A percentile compares a stretch with the other conserved stretches of the same genome.
Evolutionary conservation across 768 basidiomycete species (phyloP).

Genomic region (Piloderma croceum): DNA sequence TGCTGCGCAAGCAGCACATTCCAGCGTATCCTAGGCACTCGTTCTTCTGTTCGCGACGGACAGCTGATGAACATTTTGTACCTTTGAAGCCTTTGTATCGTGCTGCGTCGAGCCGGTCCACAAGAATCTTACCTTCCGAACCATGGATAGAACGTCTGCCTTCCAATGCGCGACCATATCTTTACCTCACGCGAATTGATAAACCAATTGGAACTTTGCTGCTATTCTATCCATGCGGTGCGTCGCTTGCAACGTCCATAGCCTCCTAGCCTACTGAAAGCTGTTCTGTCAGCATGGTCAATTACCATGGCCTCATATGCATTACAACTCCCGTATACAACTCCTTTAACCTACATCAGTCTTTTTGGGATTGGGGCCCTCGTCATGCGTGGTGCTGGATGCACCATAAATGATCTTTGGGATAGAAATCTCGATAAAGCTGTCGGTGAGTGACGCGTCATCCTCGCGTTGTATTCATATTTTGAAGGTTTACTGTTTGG

Average conservation of each 20-base stretch:
- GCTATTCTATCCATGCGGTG: conserved; percentile 92
- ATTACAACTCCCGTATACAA: conserved; percentile 55
- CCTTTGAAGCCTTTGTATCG: too few species aligned
- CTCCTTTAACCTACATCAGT: conserved; percentile 68
- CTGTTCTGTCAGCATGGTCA: conserved; percentile 78
- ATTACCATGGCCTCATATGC: conserved; percentile 96
- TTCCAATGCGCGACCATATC: conserved; percentile 60
- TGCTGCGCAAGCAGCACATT: too few species aligned
- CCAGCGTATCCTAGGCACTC: too few species aligned
- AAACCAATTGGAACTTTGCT: conserved; percentile 94
- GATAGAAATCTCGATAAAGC: conserved; percentile 86
- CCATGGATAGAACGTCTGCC: conserved; percentile 72
- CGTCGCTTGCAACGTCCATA: conserved; percentile 23
- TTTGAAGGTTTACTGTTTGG: background rate
- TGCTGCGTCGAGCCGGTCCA: too few species aligned
- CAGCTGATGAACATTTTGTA: too few species aligned
- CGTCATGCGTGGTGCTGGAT: conserved; percentile 96
- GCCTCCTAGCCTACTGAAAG: background rate
- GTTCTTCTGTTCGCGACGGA: too few species aligned
- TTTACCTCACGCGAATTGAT: conserved; percentile 84
- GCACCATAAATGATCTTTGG: conserved; percentile 99
- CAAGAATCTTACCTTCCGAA: too few species aligned
- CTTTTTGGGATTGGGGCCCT: conserved; percentile 88
- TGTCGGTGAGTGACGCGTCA: conserved; percentile 58
- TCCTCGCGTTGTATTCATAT: conserved; percentile 2